phyloP scores from a whole-genome alignment of 768 basidiomycete genomes.

The Lactifluus echinatus region DNA sequence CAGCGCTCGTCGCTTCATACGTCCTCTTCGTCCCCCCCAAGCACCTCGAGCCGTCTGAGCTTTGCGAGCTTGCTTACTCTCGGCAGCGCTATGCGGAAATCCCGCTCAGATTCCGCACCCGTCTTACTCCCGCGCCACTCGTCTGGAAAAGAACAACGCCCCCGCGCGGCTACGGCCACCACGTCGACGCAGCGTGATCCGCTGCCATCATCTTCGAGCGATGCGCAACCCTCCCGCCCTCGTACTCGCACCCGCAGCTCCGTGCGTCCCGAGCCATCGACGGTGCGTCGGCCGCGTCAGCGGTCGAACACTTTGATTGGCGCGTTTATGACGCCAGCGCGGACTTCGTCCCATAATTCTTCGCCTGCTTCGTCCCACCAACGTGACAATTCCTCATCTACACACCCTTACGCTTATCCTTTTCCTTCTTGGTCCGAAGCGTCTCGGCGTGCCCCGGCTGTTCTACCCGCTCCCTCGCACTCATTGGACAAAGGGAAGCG shows the following conservation, averaged over 20 bases:
- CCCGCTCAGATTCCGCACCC: slow-evolving; percentile 4
- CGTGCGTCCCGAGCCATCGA: slow-evolving; percentile 18
- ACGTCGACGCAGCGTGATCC: slow-evolving; percentile 12
- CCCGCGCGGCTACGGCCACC: too few species aligned
- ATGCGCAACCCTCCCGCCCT: not conserved
- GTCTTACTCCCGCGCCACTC: too few species aligned
- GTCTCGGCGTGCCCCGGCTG: slow-evolving; percentile 15
- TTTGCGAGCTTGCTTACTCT: slow-evolving; percentile 46
- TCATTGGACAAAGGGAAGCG: slow-evolving; percentile 23
- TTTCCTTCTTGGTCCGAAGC: slow-evolving; percentile 24
- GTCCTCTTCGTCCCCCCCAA: slow-evolving; percentile 16
- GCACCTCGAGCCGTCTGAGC: slow-evolving; percentile 37
- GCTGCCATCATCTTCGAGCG: slow-evolving; percentile 21
- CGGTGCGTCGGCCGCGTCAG: slow-evolving; percentile 23
- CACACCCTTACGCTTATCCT: slow-evolving; percentile 47
- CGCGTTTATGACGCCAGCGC: slow-evolving; percentile 14
- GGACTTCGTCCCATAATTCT: slow-evolving; percentile 15
- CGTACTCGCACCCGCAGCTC: slow-evolving; percentile 1
- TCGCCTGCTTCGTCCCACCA: slow-evolving; percentile 20
- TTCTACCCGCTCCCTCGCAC: slow-evolving; percentile 16
- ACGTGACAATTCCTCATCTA: slow-evolving; percentile 19
- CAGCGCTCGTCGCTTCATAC: slow-evolving; percentile 23
- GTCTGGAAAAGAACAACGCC: too few species aligned
- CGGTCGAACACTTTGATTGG: slow-evolving; percentile 13
- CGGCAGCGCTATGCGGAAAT: slow-evolving; percentile 21